phyloP scores from a whole-genome alignment of 2,329 filamentous ascomycete genomes.

The Calycina marina region DNA sequence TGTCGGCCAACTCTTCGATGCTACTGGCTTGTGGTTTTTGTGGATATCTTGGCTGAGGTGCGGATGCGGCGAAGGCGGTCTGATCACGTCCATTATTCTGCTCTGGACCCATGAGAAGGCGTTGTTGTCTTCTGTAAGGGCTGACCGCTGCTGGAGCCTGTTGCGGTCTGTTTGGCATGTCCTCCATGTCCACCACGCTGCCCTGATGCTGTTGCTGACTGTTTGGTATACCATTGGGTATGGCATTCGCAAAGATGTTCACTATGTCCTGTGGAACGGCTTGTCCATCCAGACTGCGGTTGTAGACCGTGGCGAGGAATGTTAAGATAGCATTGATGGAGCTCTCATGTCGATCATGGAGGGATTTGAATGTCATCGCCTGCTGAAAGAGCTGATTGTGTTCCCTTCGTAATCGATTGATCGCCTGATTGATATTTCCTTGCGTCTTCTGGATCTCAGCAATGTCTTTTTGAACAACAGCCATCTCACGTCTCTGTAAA shows the following conservation, averaged over 20 bases:
- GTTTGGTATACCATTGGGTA: conserved; percentile 41
- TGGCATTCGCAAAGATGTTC: conserved; percentile 68
- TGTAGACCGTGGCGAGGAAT: conserved; percentile 92
- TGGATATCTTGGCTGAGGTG: conserved; percentile 16
- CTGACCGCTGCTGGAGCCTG: conserved; percentile 14
- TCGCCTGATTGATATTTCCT: conserved; percentile 68
- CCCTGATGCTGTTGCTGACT: conserved; percentile 32
- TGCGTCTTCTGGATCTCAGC: conserved; percentile 75
- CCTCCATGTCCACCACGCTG: conserved; percentile 46
- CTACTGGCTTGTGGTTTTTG: conserved; percentile 30
- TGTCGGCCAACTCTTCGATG: conserved; percentile 46
- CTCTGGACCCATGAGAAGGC: conserved; percentile 22
- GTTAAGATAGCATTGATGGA: conserved; percentile 98
- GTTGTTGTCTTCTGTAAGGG: conserved; percentile 18
- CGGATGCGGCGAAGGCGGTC: conserved; percentile 17
- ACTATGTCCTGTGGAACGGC: conserved; percentile 61
- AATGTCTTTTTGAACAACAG: conserved; percentile 65
- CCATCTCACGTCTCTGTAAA: conserved; percentile 57
- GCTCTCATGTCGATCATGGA: conserved; percentile 94
- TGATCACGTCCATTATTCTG: conserved; percentile 6
- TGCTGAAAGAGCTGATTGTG: conserved; percentile 82
- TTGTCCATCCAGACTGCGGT: conserved; percentile 80
- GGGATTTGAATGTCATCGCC: conserved; percentile 73
- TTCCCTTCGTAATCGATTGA: conserved; percentile 66
- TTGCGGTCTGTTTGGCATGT: conserved; percentile 27